These are phyloP conservation scores for Paspalum notatum DNA, from an alignment of 176 grass and related monocot genomes.

Conservation along the genomic window DNA sequence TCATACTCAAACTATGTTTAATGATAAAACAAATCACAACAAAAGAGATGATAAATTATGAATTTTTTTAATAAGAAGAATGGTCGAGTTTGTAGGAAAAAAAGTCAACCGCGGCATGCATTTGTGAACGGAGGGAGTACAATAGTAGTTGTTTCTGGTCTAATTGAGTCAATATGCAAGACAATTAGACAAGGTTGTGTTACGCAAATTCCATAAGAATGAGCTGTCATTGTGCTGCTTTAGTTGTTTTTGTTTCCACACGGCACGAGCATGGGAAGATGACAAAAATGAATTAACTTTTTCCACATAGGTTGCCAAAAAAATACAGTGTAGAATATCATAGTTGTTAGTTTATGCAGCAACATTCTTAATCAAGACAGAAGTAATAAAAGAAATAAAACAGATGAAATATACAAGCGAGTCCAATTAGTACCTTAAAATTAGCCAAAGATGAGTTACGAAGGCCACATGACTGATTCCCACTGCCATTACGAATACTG, in stretches of 20 bases:
- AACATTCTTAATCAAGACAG: constrained; percentile 28
- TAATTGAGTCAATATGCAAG: constrained; percentile 13
- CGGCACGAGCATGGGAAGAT: background rate
- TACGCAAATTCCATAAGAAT: background rate
- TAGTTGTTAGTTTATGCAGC: constrained; percentile 5
- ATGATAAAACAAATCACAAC: too few relatives aligned
- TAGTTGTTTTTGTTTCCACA: constrained; percentile 3
- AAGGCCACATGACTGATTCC: constrained; percentile 83
- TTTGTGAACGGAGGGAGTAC: too few relatives aligned
- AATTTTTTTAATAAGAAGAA: too few relatives aligned
- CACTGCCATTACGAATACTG: constrained; percentile 53
- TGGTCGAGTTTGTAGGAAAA: too few relatives aligned
- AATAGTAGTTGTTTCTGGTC: background rate
- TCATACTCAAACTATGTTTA: too few relatives aligned
- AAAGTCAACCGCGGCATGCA: too few relatives aligned
- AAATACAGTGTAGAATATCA: constrained; percentile 28
- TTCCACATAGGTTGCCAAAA: background rate
- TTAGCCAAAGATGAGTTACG: constrained; percentile 80
- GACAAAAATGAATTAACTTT: background rate
- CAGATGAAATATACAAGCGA: constrained; percentile 18
- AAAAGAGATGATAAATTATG: too few relatives aligned
- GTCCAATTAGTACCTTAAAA: constrained; percentile 58
- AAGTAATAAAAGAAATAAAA: constrained; percentile 1
- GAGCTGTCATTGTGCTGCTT: background rate
- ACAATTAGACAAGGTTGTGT: background rate